Percentiles rank a stretch among this genome's conserved stretches.
Conservation (phyloP, 2,329 filamentous ascomycete species). For the Alternaria metachromatica region DNA sequence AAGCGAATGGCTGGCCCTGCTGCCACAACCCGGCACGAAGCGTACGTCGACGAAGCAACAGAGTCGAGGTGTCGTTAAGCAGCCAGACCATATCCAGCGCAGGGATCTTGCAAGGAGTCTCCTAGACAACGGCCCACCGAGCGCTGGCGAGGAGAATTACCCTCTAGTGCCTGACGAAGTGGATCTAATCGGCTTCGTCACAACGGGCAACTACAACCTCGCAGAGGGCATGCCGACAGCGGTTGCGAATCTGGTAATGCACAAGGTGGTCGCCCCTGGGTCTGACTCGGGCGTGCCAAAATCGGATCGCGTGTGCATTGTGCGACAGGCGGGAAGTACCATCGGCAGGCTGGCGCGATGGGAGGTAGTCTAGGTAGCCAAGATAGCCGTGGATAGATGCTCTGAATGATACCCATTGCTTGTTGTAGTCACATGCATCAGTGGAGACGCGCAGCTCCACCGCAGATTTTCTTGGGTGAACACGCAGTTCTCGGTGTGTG, state of each 20-base stretch:
- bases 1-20: conserved; percentile 72
- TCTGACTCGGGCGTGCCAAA: conserved; percentile 27
- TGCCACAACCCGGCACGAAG: conserved; percentile 45
- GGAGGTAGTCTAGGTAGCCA: conserved; percentile 64
- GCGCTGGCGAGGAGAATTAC: conserved; percentile 54
- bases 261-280: conserved; percentile 60
- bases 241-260: conserved; percentile 72
- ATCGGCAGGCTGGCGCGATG: conserved; percentile 81
- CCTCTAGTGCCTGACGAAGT: conserved; percentile 73
- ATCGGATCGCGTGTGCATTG: conserved; percentile 69
- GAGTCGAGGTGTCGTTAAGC: conserved; percentile 19
- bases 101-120: conserved; percentile 37
- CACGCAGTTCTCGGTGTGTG: conserved; percentile 8
- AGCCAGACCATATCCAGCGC: conserved; percentile 23
- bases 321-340: conserved; percentile 79
- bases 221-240: conserved; percentile 76
- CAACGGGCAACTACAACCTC: conserved; percentile 82
- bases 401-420: neutral
- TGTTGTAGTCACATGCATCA: neutral
- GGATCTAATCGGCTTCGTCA: conserved; percentile 90
- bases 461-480: neutral
- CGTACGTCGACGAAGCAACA: conserved; percentile 21
- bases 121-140: conserved; percentile 23
- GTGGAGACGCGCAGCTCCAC: neutral
- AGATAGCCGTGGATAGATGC: neutral